Evolutionary conservation across 2,329 filamentous ascomycete genomes (phyloP), one percentile per base, ranked within the genome.

Genomic region (Neocatenulostroma microsporum): DNA sequence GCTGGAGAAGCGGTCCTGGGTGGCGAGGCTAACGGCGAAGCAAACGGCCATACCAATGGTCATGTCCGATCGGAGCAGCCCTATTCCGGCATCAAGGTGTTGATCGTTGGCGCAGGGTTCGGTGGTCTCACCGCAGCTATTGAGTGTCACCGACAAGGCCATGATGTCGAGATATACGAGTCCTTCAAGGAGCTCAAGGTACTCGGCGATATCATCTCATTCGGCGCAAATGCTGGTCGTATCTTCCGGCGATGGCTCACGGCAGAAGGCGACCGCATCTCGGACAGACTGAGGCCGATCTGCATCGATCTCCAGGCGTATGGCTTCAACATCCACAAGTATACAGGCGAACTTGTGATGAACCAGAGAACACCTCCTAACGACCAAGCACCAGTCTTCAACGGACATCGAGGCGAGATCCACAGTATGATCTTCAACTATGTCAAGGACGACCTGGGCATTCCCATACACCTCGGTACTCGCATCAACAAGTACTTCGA

Each of bases 141-240:
- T 42, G 76, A 80, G 57, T 77, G 74, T 49, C 67, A 73, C 45
- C 67, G 72, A 12, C 72, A 78, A 46, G 76, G 76, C 12, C 76
- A 78, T 52, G 59, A 66, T n/a, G 74, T 76, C 14, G 60, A 67
- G 39, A 66, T 79, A 40, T 76, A 75, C 54, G 75, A 78, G 49
- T 64, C 68, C 1, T 78, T 77, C 42, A 54, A 55, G 3, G 68
- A 70, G 36, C 65, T 78, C 36, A 79, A 77, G 48, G 26, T 38
- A 8, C 66, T 79, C 0, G 76, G 75, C 36, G 72, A 78, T 55
- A 76, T 78, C 41, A 78, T 78, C 44, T 73, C 70, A 9, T 78
- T 77, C 42, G 74, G 74, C 2, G 62, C 72, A 30, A 79, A 79
- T 44, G 74, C 66, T 8, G 74, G 74, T 1, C 70, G 74, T 29